Conservation (phyloP, 1,139 yeast species). For the Sporopachydermia cereana region DNA sequence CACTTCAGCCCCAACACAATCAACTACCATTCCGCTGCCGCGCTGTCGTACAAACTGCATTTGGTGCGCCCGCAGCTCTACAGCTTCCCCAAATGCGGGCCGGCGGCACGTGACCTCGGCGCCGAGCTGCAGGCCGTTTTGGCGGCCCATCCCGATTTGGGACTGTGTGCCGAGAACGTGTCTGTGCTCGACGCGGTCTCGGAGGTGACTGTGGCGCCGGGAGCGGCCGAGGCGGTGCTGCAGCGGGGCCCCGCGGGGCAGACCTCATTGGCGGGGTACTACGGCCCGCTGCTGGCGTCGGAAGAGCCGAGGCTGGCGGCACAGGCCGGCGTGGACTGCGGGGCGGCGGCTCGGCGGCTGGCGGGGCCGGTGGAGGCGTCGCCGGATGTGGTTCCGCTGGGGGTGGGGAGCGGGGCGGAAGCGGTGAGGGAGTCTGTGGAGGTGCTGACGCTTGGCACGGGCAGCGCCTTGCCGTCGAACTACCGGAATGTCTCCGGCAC, state of each 20-base stretch:
- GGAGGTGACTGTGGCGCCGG: neutral
- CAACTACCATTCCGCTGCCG: conserved; percentile 44
- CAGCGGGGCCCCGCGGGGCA: neutral
- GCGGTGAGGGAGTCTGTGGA: conserved; percentile 36
- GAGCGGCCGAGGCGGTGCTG: neutral
- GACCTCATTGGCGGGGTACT: neutral
- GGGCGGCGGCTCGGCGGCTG: neutral
- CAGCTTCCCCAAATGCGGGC: conserved; percentile 33
- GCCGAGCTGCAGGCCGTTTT: neutral
- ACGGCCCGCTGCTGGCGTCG: neutral
- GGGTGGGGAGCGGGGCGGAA: neutral
- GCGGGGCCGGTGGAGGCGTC: neutral
- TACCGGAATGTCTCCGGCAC: conserved; percentile 79
- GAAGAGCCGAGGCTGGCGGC: too few species aligned
- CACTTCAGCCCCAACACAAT: conserved; percentile 50
- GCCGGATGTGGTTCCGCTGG: neutral
- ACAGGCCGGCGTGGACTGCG: neutral
- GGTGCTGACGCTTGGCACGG: conserved; percentile 78
- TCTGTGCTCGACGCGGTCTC: neutral
- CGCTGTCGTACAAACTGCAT: conserved; percentile 44
- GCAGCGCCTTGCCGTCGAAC: conserved; percentile 82
- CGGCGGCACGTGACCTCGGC: conserved; percentile 3
- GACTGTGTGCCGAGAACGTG: neutral
- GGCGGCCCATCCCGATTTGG: neutral
- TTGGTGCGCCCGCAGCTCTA: conserved; percentile 40